These are phyloP conservation scores for Claviceps humidiphila DNA, from an alignment of 2,329 filamentous ascomycete genomes.

Conservation along the genomic window DNA sequence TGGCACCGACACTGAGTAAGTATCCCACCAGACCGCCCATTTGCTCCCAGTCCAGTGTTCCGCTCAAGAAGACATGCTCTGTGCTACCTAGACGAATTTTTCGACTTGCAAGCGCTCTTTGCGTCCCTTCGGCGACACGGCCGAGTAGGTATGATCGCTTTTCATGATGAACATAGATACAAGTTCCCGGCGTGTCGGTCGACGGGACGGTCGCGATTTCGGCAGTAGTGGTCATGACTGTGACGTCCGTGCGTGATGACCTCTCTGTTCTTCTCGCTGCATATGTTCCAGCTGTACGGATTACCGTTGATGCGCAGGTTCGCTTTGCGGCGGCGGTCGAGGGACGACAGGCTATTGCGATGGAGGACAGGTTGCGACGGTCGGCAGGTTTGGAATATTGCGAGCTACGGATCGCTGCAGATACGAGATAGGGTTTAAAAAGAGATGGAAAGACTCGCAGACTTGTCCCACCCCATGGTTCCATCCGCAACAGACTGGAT, in stretches of 20 bases:
- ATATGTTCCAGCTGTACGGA: neutral
- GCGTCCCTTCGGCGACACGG: slow-evolving; percentile 68
- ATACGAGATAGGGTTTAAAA: neutral
- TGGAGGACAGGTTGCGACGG: neutral
- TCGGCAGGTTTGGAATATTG: neutral
- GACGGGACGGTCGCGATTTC: slow-evolving; percentile 74
- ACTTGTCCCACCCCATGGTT: slow-evolving; percentile 3
- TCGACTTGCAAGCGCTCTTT: slow-evolving; percentile 60
- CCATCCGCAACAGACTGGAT: slow-evolving; percentile 3
- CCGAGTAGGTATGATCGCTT: slow-evolving; percentile 77
- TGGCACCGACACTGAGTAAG: slow-evolving; percentile 71
- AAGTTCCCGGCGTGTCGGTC: slow-evolving; percentile 73
- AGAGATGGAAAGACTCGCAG: neutral
- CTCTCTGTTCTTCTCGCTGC: neutral
- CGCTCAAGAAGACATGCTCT: slow-evolving; percentile 71
- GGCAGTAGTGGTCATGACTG: slow-evolving; percentile 56
- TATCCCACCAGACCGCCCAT: slow-evolving; percentile 74
- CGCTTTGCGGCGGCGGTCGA: neutral
- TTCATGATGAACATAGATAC: slow-evolving; percentile 66
- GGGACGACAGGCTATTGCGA: neutral
- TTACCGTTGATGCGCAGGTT: neutral
- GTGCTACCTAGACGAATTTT: slow-evolving; percentile 52
- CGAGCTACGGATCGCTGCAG: neutral
- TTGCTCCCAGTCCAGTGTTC: slow-evolving; percentile 60
- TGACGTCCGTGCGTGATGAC: neutral